Evolutionary conservation across 257 asterid genomes (phyloP).

Genomic region (Solanum chilense): DNA sequence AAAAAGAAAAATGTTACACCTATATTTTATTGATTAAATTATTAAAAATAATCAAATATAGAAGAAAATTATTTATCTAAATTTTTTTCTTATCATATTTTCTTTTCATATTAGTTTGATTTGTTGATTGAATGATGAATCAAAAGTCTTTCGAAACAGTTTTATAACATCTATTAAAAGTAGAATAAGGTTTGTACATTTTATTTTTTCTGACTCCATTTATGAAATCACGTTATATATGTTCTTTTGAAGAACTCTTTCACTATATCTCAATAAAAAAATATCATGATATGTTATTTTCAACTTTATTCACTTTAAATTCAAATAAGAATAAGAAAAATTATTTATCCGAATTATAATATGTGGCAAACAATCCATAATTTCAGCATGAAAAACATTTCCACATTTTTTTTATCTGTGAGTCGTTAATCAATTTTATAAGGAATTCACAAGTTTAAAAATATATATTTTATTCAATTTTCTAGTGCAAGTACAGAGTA

Average conservation of each 20-base stretch:
- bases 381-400: too few species aligned
- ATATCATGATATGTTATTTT: too few species aligned
- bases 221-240: not conserved
- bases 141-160: not conserved
- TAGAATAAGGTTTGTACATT: not conserved
- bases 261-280: too few species aligned
- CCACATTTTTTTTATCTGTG: too few species aligned
- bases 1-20: not conserved
- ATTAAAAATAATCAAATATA: not conserved
- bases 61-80: not conserved
- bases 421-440: too few species aligned
- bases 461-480: too few species aligned
- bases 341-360: not conserved
- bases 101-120: not conserved
- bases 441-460: too few species aligned
- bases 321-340: not conserved
- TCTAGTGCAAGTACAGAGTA: too few species aligned
- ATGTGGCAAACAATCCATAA: not conserved
- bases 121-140: not conserved
- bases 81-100: too few species aligned
- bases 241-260: too few species aligned
- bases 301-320: not conserved
- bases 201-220: fast-evolving
- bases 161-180: too few species aligned
- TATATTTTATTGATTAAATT: not conserved